phyloP scores from a whole-genome alignment of 352 stramenopile species.

The Globisporangium heterothallicum region DNA sequence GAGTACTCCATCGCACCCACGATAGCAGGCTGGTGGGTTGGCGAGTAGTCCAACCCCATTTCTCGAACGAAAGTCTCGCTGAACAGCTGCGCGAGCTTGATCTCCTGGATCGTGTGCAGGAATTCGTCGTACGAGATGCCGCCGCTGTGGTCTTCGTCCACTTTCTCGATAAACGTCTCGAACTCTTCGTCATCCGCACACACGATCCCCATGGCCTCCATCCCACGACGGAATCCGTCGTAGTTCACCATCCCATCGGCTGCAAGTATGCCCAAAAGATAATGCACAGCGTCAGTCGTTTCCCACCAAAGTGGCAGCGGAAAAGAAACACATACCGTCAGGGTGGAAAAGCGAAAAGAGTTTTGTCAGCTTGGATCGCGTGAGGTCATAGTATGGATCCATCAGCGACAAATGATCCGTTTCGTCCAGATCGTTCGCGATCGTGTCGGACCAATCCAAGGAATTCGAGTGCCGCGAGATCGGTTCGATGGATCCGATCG shows the following conservation, averaged over 20 bases:
- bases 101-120: conserved; percentile 82
- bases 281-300: conserved; percentile 1
- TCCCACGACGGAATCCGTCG: conserved; percentile 59
- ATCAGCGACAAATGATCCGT: conserved; percentile 56
- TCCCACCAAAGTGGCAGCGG: neutral
- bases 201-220: conserved; percentile 75
- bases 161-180: conserved; percentile 59
- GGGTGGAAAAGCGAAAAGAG: conserved; percentile 64
- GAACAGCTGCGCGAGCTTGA: conserved; percentile 86
- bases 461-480: conserved; percentile 41
- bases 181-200: conserved; percentile 62
- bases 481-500: conserved; percentile 31
- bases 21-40: conserved; percentile 12
- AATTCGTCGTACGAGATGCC: conserved; percentile 86
- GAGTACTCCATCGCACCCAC: conserved; percentile 80
- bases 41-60: conserved; percentile 19
- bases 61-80: conserved; percentile 47
- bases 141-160: conserved; percentile 79
- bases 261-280: conserved; percentile 8
- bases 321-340: conserved; percentile 28
- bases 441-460: conserved; percentile 66
- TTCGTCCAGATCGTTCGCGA: conserved; percentile 34
- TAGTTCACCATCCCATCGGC: conserved; percentile 65
- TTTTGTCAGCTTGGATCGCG: conserved; percentile 56
- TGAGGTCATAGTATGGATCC: conserved; percentile 85